phyloP scores from a whole-genome alignment of 1,139 yeast genomes.

The Eremothecium cymbalariae region DNA sequence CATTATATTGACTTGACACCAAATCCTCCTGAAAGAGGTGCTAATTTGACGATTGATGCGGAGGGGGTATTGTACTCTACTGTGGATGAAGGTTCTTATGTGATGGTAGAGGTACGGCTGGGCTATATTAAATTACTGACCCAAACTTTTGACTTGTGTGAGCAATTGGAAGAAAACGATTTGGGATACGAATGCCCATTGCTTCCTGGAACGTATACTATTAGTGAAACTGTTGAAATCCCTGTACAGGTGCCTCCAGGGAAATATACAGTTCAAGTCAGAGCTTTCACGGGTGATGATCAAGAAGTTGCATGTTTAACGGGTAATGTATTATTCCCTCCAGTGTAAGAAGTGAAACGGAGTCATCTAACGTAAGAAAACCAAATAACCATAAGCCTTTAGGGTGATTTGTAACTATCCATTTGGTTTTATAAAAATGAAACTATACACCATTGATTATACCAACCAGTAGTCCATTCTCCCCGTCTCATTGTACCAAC shows the following conservation, averaged over 20 bases:
- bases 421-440: not conserved
- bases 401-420: too few relatives aligned
- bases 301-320: conserved; percentile 75
- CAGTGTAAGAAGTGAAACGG: conserved; percentile 8
- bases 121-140: conserved; percentile 83
- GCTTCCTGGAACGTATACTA: conserved; percentile 53
- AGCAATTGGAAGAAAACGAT: conserved; percentile 74
- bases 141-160: conserved; percentile 86
- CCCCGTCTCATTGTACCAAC: too few relatives aligned
- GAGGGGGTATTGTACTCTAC: conserved; percentile 49
- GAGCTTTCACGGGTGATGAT: conserved; percentile 81
- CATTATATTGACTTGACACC: conserved; percentile 58
- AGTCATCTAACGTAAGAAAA: not conserved
- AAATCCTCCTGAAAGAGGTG: conserved; percentile 81
- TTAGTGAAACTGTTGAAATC: conserved; percentile 66
- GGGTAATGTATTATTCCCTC: conserved; percentile 63
- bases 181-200: conserved; percentile 63
- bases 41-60: conserved; percentile 70
- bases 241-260: conserved; percentile 98
- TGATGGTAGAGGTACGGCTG: conserved; percentile 84
- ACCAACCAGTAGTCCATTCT: too few relatives aligned
- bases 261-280: conserved; percentile 71
- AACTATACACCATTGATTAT: not conserved
- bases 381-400: too few relatives aligned
- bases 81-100: conserved; percentile 79